Conservation (phyloP, 495 filamentous ascomycete species). For the Bacidia rubella region DNA sequence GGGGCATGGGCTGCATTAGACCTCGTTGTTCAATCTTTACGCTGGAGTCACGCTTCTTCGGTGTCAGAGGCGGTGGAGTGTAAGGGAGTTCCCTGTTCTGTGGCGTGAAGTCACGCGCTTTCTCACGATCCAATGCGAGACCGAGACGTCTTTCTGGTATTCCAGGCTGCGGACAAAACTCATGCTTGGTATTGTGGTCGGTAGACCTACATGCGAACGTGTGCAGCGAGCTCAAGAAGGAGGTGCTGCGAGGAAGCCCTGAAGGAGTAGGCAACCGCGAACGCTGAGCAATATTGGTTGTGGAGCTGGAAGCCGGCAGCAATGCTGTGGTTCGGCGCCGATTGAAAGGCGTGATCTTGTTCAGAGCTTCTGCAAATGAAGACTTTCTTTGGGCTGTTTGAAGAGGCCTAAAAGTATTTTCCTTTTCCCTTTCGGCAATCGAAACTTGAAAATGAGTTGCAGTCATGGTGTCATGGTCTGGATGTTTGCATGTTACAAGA, state of each 20-base stretch:
- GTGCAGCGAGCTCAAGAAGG: constrained; percentile 12
- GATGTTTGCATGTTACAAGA: background rate
- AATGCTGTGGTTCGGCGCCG: constrained; percentile 8
- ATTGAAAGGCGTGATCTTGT: constrained; percentile 14
- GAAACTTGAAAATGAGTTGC: background rate
- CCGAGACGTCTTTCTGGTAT: too few species aligned
- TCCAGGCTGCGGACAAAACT: too few species aligned
- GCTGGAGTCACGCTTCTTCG: constrained; percentile 8
- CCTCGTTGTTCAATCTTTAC: constrained; percentile 13
- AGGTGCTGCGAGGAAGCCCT: constrained; percentile 8
- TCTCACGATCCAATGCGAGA: too few species aligned
- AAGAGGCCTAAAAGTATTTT: background rate
- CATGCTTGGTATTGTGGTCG: background rate
- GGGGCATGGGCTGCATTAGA: constrained; percentile 16
- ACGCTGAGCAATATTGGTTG: constrained; percentile 1
- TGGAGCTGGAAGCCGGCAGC: constrained; percentile 3
- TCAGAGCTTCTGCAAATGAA: constrained; percentile 15
- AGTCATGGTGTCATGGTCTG: background rate
- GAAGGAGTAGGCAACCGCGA: constrained; percentile 14
- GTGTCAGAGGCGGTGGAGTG: background rate
- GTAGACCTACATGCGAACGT: background rate
- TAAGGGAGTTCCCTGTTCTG: background rate
- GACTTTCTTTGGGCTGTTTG: constrained; percentile 9
- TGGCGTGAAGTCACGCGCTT: background rate
- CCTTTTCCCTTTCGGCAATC: background rate